Evolutionary conservation across 768 basidiomycete genomes (phyloP).

Genomic region (Myochromella boudieri): DNA sequence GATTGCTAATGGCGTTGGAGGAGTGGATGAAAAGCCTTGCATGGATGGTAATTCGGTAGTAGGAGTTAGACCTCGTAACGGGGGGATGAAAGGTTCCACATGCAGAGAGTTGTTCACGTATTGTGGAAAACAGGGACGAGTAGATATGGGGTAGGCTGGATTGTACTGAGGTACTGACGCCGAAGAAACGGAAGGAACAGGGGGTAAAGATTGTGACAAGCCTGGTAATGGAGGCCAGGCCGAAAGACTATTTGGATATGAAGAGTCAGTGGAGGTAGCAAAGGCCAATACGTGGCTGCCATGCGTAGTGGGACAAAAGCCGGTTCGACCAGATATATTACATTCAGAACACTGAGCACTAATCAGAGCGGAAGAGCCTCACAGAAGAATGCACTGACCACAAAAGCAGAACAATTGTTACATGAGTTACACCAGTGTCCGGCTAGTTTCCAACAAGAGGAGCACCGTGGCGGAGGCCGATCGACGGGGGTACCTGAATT

Average conservation of each 20-base stretch:
- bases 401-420: constrained; percentile 32
- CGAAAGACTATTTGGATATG: background rate
- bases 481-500: constrained; percentile 4
- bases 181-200: background rate
- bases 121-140: background rate
- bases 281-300: constrained; percentile 10
- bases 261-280: background rate
- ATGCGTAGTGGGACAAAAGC: background rate
- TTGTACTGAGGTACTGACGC: background rate
- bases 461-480: constrained; percentile 13
- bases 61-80: background rate
- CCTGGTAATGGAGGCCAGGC: too few species aligned
- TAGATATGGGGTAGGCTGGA: background rate
- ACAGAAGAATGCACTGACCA: constrained; percentile 27
- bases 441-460: constrained; percentile 6
- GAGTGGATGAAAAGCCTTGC: background rate
- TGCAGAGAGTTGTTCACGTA: background rate
- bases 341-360: constrained; percentile 32
- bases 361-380: background rate
- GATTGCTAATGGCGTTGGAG: background rate
- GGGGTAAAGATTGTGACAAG: too few species aligned
- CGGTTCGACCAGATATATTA: constrained; percentile 13
- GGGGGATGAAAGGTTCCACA: constrained; percentile 12
- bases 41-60: background rate
- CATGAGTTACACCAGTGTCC: constrained; percentile 34